Conservation (phyloP, 768 basidiomycete genomes). For the Cubamyces sp. region DNA sequence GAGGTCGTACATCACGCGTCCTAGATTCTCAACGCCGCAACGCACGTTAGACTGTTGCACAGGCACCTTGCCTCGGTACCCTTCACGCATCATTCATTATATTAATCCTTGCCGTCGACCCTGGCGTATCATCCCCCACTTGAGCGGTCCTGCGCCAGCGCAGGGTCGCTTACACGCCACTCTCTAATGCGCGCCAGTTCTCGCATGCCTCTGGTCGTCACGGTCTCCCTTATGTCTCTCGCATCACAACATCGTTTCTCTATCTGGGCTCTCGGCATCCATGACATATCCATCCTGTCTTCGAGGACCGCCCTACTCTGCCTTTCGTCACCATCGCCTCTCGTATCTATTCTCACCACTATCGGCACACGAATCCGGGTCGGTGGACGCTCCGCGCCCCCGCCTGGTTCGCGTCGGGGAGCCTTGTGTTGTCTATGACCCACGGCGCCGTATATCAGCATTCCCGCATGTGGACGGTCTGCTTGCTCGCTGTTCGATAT, state of each 20-base stretch:
- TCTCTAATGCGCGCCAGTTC: constrained; percentile 42
- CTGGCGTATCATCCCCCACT: constrained; percentile 31
- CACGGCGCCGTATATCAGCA: constrained; percentile 26
- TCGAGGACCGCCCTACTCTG: constrained; percentile 44
- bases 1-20: constrained; percentile 18
- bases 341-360: constrained; percentile 41
- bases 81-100: constrained; percentile 30
- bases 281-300: constrained; percentile 74
- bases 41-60: constrained; percentile 30
- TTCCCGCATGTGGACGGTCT: constrained; percentile 28
- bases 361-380: constrained; percentile 18
- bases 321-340: constrained; percentile 33
- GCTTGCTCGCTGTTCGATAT: constrained; percentile 26
- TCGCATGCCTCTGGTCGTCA: constrained; percentile 33
- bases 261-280: constrained; percentile 30
- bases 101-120: constrained; percentile 29
- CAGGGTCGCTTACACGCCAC: constrained; percentile 43
- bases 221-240: constrained; percentile 31
- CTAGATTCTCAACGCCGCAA: constrained; percentile 28
- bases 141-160: constrained; percentile 35
- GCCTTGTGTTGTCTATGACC: constrained; percentile 11
- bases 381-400: constrained; percentile 13
- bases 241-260: constrained; percentile 32
- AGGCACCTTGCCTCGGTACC: constrained; percentile 22
- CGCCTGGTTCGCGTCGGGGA: constrained; percentile 9